Evolutionary conservation across 1,284 basidiomycete species (phyloP), one percentile per base, ranked within the genome.

Genomic region (Cutaneotrichosporon sp.): DNA sequence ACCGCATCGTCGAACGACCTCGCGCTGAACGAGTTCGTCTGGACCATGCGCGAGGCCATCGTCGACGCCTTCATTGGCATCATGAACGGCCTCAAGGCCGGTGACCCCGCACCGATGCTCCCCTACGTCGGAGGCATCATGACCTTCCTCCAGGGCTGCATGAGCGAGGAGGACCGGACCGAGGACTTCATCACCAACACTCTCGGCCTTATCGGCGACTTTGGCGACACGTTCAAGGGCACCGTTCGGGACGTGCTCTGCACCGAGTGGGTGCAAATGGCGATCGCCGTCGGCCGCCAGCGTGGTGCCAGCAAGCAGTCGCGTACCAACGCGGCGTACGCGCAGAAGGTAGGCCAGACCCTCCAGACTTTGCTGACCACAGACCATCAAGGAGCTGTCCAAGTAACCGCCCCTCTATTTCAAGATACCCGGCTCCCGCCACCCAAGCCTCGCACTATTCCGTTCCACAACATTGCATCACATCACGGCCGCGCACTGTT

Each of bases 21-120:
- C 8, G 66, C 73, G 9, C 64, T 78, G 67, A 69, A 69, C 65
- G 96, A 99, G 72, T 99, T 99, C 78, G 91, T 97, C 65, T 87
- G 88, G 67, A 87, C 87, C 60, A 85, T 99, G 67, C 88, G 96
- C 47, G 96, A 99, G 77, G 92, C 93, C 52, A 97, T 99, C 70
- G 84, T 97, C 49, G 97, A 99, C 80, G 95, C 96, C 4, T 98
- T 97, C 76, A 95, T 92, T 10, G 95, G 97, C 56, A 90, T 98
- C 69, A 88, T 97, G 65, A 90, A 91, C 55, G 94, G 91, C 8
- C 83, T 97, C 76, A 93, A 95, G 82, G 87, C 88, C 69, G 90
- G 89, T 5, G 86, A 89, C 46, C 89, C 66, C 38, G 64, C 71
- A 61, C 66, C 67, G 34, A 85, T 98, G 63, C 82, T 92, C 36